phyloP scores from a whole-genome alignment of 2,329 filamentous ascomycete genomes.

The Paecilomyces dactylethromorphus region DNA sequence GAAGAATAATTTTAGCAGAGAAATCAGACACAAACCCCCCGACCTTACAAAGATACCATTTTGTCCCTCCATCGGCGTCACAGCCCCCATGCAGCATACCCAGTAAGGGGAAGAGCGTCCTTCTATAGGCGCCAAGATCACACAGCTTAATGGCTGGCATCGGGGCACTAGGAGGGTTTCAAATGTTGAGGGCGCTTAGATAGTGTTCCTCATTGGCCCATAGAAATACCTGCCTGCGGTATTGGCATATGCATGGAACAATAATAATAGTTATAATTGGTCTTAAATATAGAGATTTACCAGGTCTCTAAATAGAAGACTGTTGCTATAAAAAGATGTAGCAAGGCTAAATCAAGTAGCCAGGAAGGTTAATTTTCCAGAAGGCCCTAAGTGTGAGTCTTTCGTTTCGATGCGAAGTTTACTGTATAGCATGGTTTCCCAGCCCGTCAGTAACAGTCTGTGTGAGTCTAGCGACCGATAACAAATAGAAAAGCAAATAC shows the following conservation, averaged over 20 bases:
- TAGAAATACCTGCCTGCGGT: neutral
- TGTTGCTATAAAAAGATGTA: too few relatives aligned
- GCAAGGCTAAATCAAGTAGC: too few relatives aligned
- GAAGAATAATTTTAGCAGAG: neutral
- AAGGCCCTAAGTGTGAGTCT: too few relatives aligned
- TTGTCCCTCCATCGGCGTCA: neutral
- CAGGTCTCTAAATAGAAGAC: too few relatives aligned
- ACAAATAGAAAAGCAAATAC: too few relatives aligned
- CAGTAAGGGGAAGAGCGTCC: neutral
- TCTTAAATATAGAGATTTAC: neutral
- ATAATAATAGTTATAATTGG: neutral
- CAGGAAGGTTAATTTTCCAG: too few relatives aligned
- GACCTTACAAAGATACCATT: neutral
- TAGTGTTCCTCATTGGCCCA: neutral
- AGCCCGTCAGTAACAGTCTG: too few relatives aligned
- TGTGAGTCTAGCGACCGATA: too few relatives aligned
- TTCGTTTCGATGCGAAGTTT: too few relatives aligned
- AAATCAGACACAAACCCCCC: neutral
- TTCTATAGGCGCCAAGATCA: neutral
- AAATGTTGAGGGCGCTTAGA: neutral
- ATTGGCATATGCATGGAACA: neutral
- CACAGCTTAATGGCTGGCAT: neutral
- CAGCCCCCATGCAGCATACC: neutral
- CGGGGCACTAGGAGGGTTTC: neutral
- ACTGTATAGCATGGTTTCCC: too few relatives aligned